Conservation (phyloP, 345 rosid genomes). For the Melaleuca alternifolia region DNA sequence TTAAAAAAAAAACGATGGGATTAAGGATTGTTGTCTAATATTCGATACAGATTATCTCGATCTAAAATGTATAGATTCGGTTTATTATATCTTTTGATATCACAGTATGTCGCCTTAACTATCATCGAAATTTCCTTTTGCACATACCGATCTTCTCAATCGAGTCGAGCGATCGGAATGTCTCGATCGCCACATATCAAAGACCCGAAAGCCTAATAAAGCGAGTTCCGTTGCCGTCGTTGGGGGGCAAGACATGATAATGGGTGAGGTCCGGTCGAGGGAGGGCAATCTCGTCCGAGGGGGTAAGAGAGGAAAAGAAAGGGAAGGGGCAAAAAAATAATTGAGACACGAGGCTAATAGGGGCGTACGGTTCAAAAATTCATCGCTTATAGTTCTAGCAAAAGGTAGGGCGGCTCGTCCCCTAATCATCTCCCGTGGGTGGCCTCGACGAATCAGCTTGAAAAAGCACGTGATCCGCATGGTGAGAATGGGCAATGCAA, state of each 20-base stretch:
- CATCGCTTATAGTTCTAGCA: neutral
- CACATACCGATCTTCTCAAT: neutral
- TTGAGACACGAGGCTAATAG: neutral
- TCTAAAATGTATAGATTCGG: neutral
- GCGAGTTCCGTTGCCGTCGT: neutral
- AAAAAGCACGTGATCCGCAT: neutral
- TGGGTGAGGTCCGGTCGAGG: too few relatives aligned
- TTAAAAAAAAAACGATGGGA: neutral
- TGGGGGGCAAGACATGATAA: neutral
- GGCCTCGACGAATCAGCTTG: neutral
- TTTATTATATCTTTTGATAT: neutral
- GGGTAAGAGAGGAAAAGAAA: neutral
- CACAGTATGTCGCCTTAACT: fast-evolving
- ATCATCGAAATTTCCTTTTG: neutral
- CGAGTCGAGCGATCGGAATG: too few relatives aligned
- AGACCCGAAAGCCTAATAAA: neutral
- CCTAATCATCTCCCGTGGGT: neutral
- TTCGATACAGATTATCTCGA: neutral
- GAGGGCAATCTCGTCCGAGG: neutral
- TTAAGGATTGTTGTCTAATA: neutral
- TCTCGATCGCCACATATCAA: neutral
- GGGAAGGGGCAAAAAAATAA: neutral
- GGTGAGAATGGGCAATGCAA: neutral
- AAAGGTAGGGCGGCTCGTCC: neutral
- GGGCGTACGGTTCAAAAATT: neutral